phyloP scores from a whole-genome alignment of 2,329 filamentous ascomycete species.

The Aspergillus versicolor region DNA sequence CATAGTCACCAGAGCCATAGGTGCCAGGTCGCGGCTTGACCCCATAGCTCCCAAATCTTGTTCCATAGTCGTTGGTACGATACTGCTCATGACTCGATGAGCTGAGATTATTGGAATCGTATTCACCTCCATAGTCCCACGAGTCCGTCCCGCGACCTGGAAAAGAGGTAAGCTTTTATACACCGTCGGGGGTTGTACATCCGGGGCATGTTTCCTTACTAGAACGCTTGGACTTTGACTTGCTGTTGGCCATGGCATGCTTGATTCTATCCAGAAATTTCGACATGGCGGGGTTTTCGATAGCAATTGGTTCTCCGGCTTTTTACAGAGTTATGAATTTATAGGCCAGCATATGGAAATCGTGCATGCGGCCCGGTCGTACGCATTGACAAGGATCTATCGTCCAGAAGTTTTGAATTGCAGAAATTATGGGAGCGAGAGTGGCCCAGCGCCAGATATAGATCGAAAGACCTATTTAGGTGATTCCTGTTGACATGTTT shows the following conservation, averaged over 20 bases:
- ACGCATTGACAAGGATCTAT: background rate
- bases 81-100: conserved; percentile 42
- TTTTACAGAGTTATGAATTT: background rate
- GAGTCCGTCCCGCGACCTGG: conserved; percentile 10
- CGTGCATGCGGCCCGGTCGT: background rate
- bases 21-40: conserved; percentile 52
- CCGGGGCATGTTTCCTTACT: background rate
- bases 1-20: conserved; percentile 25
- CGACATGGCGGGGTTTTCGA: conserved; percentile 37
- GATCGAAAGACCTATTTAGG: background rate
- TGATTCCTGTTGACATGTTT: conserved; percentile 7
- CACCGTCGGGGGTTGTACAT: background rate
- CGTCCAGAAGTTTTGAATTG: background rate
- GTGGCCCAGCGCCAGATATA: background rate
- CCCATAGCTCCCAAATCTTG: conserved; percentile 18
- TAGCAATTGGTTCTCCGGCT: background rate
- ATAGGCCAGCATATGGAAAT: background rate
- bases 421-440: background rate
- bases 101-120: conserved; percentile 25
- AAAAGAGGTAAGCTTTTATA: background rate
- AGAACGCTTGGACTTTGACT: conserved; percentile 22
- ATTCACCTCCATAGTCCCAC: conserved; percentile 13
- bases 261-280: conserved; percentile 50
- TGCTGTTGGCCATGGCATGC: conserved; percentile 40
- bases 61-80: conserved; percentile 45